Conservation (phyloP, 805 yeast species). For the Scheffersomyces coipomensis region DNA sequence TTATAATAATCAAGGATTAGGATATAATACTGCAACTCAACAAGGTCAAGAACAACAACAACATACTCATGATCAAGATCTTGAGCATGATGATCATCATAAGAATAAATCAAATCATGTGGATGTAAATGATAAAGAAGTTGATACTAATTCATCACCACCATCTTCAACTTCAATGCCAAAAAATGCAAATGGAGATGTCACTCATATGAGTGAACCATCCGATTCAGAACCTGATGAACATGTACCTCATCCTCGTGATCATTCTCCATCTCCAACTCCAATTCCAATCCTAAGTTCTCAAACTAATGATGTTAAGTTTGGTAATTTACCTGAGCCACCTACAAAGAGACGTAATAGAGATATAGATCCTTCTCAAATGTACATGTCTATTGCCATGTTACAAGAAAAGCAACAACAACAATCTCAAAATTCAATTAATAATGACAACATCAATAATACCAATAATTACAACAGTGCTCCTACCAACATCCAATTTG, state of each 20-base stretch:
- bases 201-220: slow-evolving; percentile 41
- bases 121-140: slow-evolving; percentile 7
- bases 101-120: neutral
- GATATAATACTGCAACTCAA: slow-evolving; percentile 8
- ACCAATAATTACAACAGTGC: slow-evolving; percentile 7
- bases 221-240: slow-evolving; percentile 28
- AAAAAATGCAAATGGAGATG: slow-evolving; percentile 5
- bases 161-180: slow-evolving; percentile 6
- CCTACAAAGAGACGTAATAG: slow-evolving; percentile 29
- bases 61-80: neutral
- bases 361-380: slow-evolving; percentile 72
- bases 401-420: slow-evolving; percentile 54
- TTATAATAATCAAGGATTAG: slow-evolving; percentile 28
- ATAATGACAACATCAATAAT: slow-evolving; percentile 2
- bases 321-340: slow-evolving; percentile 61
- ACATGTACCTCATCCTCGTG: slow-evolving; percentile 2
- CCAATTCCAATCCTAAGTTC: neutral
- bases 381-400: slow-evolving; percentile 81
- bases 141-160: slow-evolving; percentile 3
- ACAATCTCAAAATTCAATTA: no score
- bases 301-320: slow-evolving; percentile 38
- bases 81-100: neutral
- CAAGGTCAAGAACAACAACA: slow-evolving; percentile 2
- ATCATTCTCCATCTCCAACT: slow-evolving; percentile 2
- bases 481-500: slow-evolving; percentile 1